Percentiles rank a stretch among this genome's conserved stretches.
Evolutionary conservation across 768 basidiomycete species (phyloP).

Genomic region (Plicaturopsis crispa): DNA sequence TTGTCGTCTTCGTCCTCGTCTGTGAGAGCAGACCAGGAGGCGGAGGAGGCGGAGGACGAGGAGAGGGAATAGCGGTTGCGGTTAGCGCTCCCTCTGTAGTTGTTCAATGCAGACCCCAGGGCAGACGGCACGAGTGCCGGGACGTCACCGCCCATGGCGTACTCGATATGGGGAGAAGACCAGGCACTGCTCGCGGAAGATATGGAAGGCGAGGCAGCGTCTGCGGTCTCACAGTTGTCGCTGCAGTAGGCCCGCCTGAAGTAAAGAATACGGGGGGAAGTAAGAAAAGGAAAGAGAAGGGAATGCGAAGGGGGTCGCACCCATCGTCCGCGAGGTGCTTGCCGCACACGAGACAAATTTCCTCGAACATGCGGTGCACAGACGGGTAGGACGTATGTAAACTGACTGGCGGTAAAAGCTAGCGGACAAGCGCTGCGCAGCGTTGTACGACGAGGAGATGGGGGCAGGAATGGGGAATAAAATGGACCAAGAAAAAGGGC

Average conservation of each 20-base stretch:
- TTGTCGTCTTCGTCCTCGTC: constrained; percentile 57
- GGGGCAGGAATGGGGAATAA: too few relatives aligned
- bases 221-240: constrained; percentile 55
- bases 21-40: constrained; percentile 55
- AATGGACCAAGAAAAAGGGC: not conserved
- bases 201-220: constrained; percentile 59
- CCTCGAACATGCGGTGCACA: constrained; percentile 72
- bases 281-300: constrained; percentile 8
- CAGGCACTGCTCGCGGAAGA: constrained; percentile 60
- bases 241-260: constrained; percentile 63
- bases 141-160: constrained; percentile 49
- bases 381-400: too few relatives aligned
- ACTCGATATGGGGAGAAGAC: constrained; percentile 57
- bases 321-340: constrained; percentile 55
- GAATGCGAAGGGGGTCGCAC: constrained; percentile 30
- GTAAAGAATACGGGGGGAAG: constrained; percentile 10
- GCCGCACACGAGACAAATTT: constrained; percentile 69
- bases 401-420: too few relatives aligned
- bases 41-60: constrained; percentile 59
- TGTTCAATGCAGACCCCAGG: constrained; percentile 47
- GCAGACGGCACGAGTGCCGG: constrained; percentile 54
- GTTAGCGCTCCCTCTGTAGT: constrained; percentile 33
- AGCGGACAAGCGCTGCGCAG: too few relatives aligned
- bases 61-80: constrained; percentile 48
- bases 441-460: too few relatives aligned